A percentile compares a stretch with the other conserved stretches of the same genome.
Evolutionary conservation across 371 early-diverging fungal species (phyloP).

Genomic region (Mucor racemosus): DNA sequence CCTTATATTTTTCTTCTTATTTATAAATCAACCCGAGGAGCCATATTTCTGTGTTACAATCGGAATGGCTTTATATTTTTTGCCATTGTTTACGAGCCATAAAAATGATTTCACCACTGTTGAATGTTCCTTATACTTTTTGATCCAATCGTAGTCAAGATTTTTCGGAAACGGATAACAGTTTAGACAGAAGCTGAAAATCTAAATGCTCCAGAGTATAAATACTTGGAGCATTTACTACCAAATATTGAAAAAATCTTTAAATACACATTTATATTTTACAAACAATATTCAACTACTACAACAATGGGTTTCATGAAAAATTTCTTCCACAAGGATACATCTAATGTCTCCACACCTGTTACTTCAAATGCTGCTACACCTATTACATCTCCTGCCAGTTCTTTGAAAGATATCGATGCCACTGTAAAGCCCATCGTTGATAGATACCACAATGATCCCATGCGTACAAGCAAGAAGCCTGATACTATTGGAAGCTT

Average conservation of each 20-base stretch:
- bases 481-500: constrained; percentile 34
- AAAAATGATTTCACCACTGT: neutral
- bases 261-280: neutral
- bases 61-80: constrained; percentile 5
- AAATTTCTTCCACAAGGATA: constrained; percentile 12
- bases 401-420: constrained; percentile 7
- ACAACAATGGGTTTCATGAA: constrained; percentile 24
- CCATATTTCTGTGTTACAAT: constrained; percentile 13
- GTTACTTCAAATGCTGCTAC: constrained; percentile 17
- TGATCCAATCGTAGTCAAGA: constrained; percentile 13
- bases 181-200: constrained; percentile 12
- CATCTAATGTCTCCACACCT: neutral
- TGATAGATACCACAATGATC: constrained; percentile 28
- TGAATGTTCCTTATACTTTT: neutral
- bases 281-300: neutral
- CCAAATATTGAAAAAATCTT: neutral
- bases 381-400: constrained; percentile 20
- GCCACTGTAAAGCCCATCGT: neutral
- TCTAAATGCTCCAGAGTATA: neutral
- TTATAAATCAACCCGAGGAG: constrained; percentile 3
- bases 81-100: neutral
- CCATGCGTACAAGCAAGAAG: constrained; percentile 19
- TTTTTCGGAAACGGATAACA: constrained; percentile 17
- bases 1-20: neutral
- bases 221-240: neutral